Conservation (phyloP, 2,329 filamentous ascomycete species). For the Ascochyta koolunga region DNA sequence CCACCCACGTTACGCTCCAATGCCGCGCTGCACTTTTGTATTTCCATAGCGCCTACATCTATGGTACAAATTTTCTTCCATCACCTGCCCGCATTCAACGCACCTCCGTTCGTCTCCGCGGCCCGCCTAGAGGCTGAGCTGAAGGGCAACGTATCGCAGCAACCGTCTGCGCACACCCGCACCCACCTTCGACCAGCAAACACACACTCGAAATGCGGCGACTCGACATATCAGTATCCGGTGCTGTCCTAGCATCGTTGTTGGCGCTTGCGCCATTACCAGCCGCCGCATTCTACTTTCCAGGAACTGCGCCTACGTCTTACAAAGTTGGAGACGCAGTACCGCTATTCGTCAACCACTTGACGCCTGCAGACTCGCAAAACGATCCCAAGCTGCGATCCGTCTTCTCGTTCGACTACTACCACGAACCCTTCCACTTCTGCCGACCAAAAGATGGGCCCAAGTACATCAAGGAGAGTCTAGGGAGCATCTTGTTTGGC, state of each 20-base stretch:
- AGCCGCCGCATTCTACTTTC: slow-evolving; percentile 84
- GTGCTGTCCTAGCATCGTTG: slow-evolving; percentile 46
- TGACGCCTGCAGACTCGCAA: slow-evolving; percentile 81
- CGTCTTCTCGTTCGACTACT: slow-evolving; percentile 97
- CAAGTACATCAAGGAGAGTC: slow-evolving; percentile 80
- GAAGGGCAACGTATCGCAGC: slow-evolving; percentile 10
- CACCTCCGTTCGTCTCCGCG: slow-evolving; percentile 19
- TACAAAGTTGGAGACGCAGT: slow-evolving; percentile 82
- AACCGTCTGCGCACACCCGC: slow-evolving; percentile 1
- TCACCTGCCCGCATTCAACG: neutral
- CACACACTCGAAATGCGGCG: slow-evolving; percentile 36
- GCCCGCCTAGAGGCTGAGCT: slow-evolving; percentile 16
- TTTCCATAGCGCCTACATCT: slow-evolving; percentile 1
- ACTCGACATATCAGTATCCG: slow-evolving; percentile 29
- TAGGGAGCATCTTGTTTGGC: slow-evolving; percentile 96
- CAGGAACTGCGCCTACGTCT: slow-evolving; percentile 91
- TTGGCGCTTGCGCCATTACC: slow-evolving; percentile 44
- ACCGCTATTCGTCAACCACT: slow-evolving; percentile 88
- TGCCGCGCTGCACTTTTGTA: neutral
- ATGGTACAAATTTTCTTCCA: neutral
- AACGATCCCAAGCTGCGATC: slow-evolving; percentile 83
- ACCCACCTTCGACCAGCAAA: neutral
- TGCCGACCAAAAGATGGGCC: slow-evolving; percentile 80
- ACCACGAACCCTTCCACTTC: slow-evolving; percentile 85
- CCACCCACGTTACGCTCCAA: neutral